Conservation (phyloP, 129 eudicot genomes). For the Daucus carota region DNA sequence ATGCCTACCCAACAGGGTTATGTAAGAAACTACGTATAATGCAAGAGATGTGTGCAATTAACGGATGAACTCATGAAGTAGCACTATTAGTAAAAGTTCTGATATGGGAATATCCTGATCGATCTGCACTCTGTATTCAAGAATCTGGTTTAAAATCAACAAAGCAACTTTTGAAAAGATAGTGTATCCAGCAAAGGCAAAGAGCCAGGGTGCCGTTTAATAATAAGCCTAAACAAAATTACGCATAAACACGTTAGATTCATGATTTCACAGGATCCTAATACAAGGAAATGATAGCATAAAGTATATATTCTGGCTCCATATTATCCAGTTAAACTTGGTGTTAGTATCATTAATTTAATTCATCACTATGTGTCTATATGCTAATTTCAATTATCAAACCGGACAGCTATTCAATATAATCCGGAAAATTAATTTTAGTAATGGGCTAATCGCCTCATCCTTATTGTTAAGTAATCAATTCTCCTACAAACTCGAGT, state of each 20-base stretch:
- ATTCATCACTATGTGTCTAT: no score
- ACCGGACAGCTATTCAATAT: no score
- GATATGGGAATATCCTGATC: not conserved
- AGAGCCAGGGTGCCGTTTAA: not conserved
- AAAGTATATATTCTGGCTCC: not conserved
- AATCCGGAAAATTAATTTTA: no score
- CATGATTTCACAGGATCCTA: not conserved
- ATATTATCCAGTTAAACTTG: not conserved
- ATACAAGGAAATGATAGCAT: not conserved
- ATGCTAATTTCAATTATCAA: no score
- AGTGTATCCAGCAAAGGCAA: not conserved
- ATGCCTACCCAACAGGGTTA: no score
- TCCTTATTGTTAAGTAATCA: no score
- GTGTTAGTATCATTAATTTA: not conserved
- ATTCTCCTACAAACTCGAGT: no score
- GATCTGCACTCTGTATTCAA: not conserved
- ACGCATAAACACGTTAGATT: not conserved
- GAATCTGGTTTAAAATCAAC: not conserved
- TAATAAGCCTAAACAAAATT: not conserved
- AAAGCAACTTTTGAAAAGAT: not conserved
- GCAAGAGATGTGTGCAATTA: not conserved
- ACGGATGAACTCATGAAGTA: not conserved
- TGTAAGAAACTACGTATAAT: no score
- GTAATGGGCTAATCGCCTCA: no score
- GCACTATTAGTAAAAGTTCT: not conserved